These are phyloP conservation scores for Fagus crenata DNA, from an alignment of 306 rosid species.

Conservation along the genomic window DNA sequence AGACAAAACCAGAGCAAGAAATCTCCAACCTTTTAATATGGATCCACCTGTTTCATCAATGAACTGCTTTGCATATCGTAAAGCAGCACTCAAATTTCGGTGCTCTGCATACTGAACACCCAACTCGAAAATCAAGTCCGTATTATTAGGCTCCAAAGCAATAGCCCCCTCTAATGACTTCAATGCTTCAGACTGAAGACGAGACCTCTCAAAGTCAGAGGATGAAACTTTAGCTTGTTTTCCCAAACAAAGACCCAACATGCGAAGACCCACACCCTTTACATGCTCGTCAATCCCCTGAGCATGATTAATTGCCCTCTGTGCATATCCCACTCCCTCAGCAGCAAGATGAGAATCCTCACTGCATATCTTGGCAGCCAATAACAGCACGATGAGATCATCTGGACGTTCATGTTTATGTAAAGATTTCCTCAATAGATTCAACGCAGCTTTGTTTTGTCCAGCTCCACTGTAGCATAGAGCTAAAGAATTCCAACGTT, in stretches of 20 bases:
- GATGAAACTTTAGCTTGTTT: constrained; percentile 69
- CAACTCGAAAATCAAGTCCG: constrained; percentile 75
- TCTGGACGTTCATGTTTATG: constrained; percentile 85
- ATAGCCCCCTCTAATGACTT: constrained; percentile 52
- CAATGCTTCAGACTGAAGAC: constrained; percentile 57
- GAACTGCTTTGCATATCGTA: constrained; percentile 68
- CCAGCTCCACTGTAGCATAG: constrained; percentile 80
- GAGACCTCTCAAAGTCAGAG: constrained; percentile 57
- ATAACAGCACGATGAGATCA: constrained; percentile 63
- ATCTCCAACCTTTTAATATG: constrained; percentile 74
- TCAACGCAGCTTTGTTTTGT: constrained; percentile 61
- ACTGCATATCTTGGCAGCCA: constrained; percentile 86
- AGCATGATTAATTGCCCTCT: constrained; percentile 54
- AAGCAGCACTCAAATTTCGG: constrained; percentile 73
- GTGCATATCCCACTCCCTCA: constrained; percentile 79
- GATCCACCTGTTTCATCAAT: constrained; percentile 91
- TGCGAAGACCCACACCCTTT: constrained; percentile 70
- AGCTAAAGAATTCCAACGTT: constrained; percentile 88
- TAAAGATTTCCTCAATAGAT: constrained; percentile 73
- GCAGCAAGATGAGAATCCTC: constrained; percentile 67
- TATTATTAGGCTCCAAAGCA: constrained; percentile 46
- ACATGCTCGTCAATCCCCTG: constrained; percentile 60
- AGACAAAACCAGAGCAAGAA: constrained; percentile 87
- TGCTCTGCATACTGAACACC: constrained; percentile 75
- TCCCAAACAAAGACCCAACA: constrained; percentile 81